Base-by-base conservation (phyloP, 2,329 filamentous ascomycete genomes). In the Dothideomycetes sp. region DNA sequence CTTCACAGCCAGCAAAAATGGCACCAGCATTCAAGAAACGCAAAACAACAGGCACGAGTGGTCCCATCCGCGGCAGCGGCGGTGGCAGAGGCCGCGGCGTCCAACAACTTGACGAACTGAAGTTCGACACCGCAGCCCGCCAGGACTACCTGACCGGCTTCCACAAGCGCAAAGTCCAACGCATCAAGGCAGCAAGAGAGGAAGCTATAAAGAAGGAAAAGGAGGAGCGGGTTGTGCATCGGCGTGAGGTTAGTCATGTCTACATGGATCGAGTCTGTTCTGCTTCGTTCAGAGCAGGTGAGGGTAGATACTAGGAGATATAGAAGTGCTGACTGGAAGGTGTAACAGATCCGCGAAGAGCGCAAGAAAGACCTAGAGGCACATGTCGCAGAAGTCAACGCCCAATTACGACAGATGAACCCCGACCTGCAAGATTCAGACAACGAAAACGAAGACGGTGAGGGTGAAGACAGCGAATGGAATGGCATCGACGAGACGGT, bases 131-230 rank as follows among this genome's bases (percentile, higher is more conserved):
- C 45, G 70, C 72, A 45, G 84, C 84, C 34, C 80, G 91, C 48
- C 68, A 82, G 48, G 87, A 96, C 55, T 98, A 84, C 57, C 71
- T 98, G 42, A 95, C 87, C 0, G 91, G 91, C 3, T 98, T 98
- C 64, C 88, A 89, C 68, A 98, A 96, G 71, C 81, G 91, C 61
- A 96, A 95, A 62, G 66, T 84, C 38, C 82, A 86, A 59, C 75
- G 91, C 29, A 78, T 80, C 49, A 93, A 94, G 65, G 70, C 80
- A 60, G 89, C 89, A 2, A 83, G 91, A 55, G 86, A 91, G 49
- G 71, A 82, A 50, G 84, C 85, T 3, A 79, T 76, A 34, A 81
- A 85, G 61, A 79, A 74, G 56, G 86, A 80, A 35, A 77, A 80
- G 36, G 75, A 87, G 53, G 88, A 94, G 58, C 84, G 73, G 56